Percentiles rank a stretch among this genome's conserved stretches.
These are phyloP conservation scores for Urochloa ruziziensis DNA, from an alignment of 176 grass and related monocot genomes.

Conservation along the genomic window DNA sequence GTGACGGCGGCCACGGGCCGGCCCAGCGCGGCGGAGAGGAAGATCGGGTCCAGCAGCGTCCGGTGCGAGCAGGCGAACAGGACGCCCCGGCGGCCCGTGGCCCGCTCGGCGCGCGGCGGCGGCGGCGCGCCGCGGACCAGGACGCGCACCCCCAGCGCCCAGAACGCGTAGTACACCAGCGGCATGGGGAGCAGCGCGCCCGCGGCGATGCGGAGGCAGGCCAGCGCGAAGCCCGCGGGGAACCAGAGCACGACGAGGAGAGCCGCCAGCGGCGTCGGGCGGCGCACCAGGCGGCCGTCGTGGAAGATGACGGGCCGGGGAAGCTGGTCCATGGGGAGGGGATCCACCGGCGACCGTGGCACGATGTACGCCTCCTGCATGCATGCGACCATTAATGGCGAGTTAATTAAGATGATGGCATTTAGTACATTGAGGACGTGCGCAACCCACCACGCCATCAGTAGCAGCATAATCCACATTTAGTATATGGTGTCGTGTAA, in stretches of 20 bases:
- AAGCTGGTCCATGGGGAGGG: slow-evolving; percentile 43
- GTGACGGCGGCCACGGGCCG: slow-evolving; percentile 62
- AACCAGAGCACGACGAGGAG: slow-evolving; percentile 54
- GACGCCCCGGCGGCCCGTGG: slow-evolving; percentile 19
- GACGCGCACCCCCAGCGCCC: slow-evolving; percentile 57
- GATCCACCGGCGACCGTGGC: slow-evolving; percentile 27
- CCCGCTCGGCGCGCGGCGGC: slow-evolving; percentile 29
- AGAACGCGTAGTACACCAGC: slow-evolving; percentile 58
- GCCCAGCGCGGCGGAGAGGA: slow-evolving; percentile 48
- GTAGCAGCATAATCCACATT: neutral
- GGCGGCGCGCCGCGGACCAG: slow-evolving; percentile 45
- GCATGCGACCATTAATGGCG: neutral
- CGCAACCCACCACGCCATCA: neutral
- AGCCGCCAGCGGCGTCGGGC: slow-evolving; percentile 49
- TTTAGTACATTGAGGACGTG: neutral
- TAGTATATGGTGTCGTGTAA: neutral
- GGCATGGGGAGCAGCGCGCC: slow-evolving; percentile 67
- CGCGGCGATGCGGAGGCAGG: slow-evolving; percentile 63
- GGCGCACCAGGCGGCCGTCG: slow-evolving; percentile 60
- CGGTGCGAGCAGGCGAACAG: slow-evolving; percentile 84
- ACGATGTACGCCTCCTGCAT: slow-evolving; percentile 73
- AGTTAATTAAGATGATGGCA: slow-evolving; percentile 7
- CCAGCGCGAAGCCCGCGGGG: slow-evolving; percentile 55
- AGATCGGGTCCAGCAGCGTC: slow-evolving; percentile 68
- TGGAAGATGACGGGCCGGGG: slow-evolving; percentile 65